These are phyloP conservation scores for Piromyces finnis DNA, from an alignment of 192 early-diverging fungal genomes.

Conservation along the genomic window DNA sequence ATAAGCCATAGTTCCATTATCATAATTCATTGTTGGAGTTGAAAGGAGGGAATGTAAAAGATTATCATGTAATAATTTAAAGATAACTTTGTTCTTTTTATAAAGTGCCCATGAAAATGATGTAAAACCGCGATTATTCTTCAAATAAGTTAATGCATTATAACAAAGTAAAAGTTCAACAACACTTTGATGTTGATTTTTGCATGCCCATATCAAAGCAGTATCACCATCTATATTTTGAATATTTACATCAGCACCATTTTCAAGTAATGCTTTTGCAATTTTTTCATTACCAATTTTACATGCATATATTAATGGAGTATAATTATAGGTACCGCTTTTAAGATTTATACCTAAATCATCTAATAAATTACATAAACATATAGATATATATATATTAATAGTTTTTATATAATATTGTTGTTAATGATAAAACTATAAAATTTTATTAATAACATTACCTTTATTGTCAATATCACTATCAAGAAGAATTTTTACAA, in stretches of 20 bases:
- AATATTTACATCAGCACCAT: background rate
- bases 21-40: background rate
- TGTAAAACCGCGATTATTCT: background rate
- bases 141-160: background rate
- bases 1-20: background rate
- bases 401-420: too few relatives aligned
- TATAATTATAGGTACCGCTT: background rate
- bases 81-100: background rate
- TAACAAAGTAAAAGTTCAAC: background rate
- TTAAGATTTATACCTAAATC: background rate
- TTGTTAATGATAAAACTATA: too few relatives aligned
- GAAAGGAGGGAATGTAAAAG: background rate
- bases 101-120: background rate
- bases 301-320: background rate
- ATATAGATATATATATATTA: too few relatives aligned
- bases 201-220: background rate
- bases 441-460: too few relatives aligned
- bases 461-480: background rate
- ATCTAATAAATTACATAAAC: background rate
- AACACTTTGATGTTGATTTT: background rate
- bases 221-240: background rate
- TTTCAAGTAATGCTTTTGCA: background rate
- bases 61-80: background rate
- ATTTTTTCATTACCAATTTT: background rate
- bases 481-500: background rate